These are phyloP conservation scores for Mortierella sp. DNA, from an alignment of 371 early-diverging fungal genomes.

Conservation along the genomic window DNA sequence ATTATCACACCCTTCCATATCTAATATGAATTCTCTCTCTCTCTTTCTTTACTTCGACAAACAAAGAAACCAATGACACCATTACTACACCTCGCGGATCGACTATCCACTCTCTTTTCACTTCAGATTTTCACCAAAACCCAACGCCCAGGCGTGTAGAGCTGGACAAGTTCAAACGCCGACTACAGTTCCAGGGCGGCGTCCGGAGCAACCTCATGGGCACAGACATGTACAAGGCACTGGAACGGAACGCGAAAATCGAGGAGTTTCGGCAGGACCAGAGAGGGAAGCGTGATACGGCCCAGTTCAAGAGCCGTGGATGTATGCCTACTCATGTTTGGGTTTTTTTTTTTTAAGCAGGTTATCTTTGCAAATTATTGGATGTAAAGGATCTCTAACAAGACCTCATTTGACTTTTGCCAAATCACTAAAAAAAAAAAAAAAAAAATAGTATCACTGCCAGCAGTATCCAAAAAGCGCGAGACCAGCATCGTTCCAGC, in stretches of 20 bases:
- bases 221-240: constrained; percentile 29
- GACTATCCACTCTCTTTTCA: constrained; percentile 32
- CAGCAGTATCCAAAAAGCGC: constrained; percentile 38
- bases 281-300: constrained; percentile 31
- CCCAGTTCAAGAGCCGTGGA: constrained; percentile 41
- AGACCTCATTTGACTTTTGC: not conserved
- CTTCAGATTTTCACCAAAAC: constrained; percentile 14
- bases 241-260: constrained; percentile 38
- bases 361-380: not conserved
- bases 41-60: not conserved
- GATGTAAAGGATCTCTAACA: not conserved
- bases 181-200: constrained; percentile 46
- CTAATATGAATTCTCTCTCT: not conserved
- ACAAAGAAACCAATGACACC: constrained; percentile 2
- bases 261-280: constrained; percentile 35
- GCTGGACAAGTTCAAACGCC: constrained; percentile 40
- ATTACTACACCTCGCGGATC: constrained; percentile 49
- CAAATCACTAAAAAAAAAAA: not conserved
- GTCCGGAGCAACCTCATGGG: constrained; percentile 27
- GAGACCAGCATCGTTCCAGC: constrained; percentile 16
- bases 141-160: constrained; percentile 25
- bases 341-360: too few relatives aligned
- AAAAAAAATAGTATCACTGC: constrained; percentile 20
- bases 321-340: constrained; percentile 15
- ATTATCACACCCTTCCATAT: not conserved